phyloP scores from a whole-genome alignment of 495 filamentous ascomycete species.

The Haplographium delicatum region DNA sequence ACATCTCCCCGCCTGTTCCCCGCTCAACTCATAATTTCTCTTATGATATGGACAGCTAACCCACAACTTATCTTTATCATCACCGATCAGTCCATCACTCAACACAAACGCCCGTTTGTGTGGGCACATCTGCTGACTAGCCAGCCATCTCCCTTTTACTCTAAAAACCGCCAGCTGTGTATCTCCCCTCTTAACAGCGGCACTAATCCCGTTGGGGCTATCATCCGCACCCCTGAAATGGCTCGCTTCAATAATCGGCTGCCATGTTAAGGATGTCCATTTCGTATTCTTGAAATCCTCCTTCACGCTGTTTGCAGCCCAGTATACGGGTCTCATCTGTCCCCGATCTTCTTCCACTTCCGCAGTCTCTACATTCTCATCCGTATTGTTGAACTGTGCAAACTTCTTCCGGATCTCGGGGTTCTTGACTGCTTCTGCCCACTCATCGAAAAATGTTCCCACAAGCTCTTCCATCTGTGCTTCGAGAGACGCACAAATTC shows the following conservation, averaged over 20 bases:
- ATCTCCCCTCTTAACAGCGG: constrained; percentile 79
- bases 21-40: constrained; percentile 77
- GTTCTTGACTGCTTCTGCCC: constrained; percentile 77
- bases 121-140: constrained; percentile 97
- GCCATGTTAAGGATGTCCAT: constrained; percentile 77
- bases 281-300: constrained; percentile 71
- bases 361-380: constrained; percentile 61
- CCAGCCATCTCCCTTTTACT: constrained; percentile 75
- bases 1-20: constrained; percentile 64
- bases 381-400: constrained; percentile 83
- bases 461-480: constrained; percentile 87
- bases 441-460: constrained; percentile 89
- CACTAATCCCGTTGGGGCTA: constrained; percentile 60
- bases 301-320: constrained; percentile 63
- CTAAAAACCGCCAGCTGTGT: constrained; percentile 92
- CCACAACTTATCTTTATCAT: constrained; percentile 62
- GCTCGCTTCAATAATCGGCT: constrained; percentile 70
- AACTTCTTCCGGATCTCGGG: constrained; percentile 68
- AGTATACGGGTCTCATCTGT: constrained; percentile 76
- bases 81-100: constrained; percentile 83
- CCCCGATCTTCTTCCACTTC: constrained; percentile 71
- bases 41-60: constrained; percentile 92
- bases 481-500: constrained; percentile 82
- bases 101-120: constrained; percentile 92
- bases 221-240: constrained; percentile 63